phyloP scores from a whole-genome alignment of 2,329 filamentous ascomycete genomes.

The Ophiostoma himal-ulmi region DNA sequence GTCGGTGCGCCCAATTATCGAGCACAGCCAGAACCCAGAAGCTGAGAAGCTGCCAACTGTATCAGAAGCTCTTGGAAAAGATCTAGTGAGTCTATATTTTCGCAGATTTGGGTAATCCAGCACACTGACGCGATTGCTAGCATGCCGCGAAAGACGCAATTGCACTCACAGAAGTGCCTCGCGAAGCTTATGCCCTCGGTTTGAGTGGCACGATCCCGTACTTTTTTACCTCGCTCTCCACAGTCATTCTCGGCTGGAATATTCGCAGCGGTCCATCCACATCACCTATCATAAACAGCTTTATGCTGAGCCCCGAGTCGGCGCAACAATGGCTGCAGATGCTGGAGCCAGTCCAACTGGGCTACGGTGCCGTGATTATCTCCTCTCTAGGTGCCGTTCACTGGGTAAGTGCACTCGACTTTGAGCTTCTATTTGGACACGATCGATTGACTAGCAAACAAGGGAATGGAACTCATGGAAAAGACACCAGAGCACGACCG shows the following conservation, averaged over 20 bases:
- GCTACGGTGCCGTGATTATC: conserved; percentile 86
- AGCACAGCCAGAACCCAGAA: conserved; percentile 30
- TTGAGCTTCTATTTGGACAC: neutral
- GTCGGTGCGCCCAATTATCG: conserved; percentile 45
- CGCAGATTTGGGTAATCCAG: neutral
- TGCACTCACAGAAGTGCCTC: conserved; percentile 57
- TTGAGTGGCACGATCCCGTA: conserved; percentile 80
- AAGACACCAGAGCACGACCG: conserved; percentile 55
- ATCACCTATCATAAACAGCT: conserved; percentile 59
- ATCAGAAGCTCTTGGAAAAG: conserved; percentile 37
- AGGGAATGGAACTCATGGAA: conserved; percentile 74
- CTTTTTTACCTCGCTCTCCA: conserved; percentile 74
- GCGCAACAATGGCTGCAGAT: conserved; percentile 66
- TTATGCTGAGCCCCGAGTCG: conserved; percentile 62
- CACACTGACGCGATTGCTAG: conserved; percentile 35
- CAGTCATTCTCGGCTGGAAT: conserved; percentile 75
- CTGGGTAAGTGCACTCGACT: conserved; percentile 49
- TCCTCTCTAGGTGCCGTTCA: conserved; percentile 92
- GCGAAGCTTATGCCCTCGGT: conserved; percentile 61
- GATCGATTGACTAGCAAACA: neutral
- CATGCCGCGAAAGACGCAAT: conserved; percentile 64
- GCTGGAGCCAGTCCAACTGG: conserved; percentile 81
- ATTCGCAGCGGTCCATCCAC: conserved; percentile 61
- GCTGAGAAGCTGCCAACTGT: conserved; percentile 25
- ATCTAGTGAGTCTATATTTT: conserved; percentile 44